Evolutionary conservation across 2,329 filamentous ascomycete species (phyloP).

Genomic region (Sporothrix inflata): DNA sequence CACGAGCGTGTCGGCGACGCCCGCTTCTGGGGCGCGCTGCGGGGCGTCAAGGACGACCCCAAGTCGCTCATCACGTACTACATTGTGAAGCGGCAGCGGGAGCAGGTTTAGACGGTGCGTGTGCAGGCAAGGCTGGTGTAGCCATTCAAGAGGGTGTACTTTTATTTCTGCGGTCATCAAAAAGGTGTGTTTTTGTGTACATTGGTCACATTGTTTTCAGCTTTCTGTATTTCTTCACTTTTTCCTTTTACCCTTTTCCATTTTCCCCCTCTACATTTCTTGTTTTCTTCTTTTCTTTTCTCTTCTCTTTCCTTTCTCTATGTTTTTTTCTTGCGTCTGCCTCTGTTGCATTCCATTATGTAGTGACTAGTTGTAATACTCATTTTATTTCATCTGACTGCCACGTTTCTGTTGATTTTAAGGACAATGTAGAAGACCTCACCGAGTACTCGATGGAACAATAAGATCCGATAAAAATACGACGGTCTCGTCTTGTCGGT

Average conservation of each 20-base stretch:
- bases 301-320: not conserved
- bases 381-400: not conserved
- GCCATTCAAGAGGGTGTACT: not conserved
- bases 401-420: not conserved
- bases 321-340: not conserved
- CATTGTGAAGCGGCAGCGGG: slow-evolving; percentile 70
- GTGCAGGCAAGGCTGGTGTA: not conserved
- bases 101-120: slow-evolving; percentile 38
- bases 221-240: slow-evolving; percentile 1
- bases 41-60: slow-evolving; percentile 68
- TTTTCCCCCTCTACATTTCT: not conserved
- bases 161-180: slow-evolving; percentile 1
- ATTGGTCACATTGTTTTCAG: not conserved
- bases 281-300: not conserved
- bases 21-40: slow-evolving; percentile 70
- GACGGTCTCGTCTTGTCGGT: not conserved
- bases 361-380: slow-evolving; percentile 14
- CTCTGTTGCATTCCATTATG: not conserved
- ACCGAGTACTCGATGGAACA: not conserved
- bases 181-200: slow-evolving; percentile 13
- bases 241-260: not conserved
- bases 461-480: not conserved
- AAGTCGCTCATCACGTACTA: slow-evolving; percentile 81
- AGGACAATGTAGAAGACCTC: not conserved
- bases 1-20: slow-evolving; percentile 64